Evolutionary conservation across 345 rosid species (phyloP), one percentile per base, ranked within the genome.

Genomic region (Gossypium turneri): DNA sequence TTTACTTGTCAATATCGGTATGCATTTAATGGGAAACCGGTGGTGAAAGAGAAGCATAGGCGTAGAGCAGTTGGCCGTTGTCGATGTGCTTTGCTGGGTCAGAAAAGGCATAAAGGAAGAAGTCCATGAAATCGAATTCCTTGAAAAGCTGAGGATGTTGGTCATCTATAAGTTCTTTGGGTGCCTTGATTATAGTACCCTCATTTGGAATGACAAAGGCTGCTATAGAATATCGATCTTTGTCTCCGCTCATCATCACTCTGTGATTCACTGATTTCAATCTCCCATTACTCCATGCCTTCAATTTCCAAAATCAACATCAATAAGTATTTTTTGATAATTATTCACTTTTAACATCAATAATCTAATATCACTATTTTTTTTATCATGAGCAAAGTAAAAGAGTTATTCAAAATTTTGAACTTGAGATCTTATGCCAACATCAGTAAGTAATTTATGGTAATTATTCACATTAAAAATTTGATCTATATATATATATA

Each of bases 241-340:
- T 34, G 12, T 56, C 55, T 45, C 79, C 82, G 3, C 78, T 75
- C 73, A 79, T 61, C 61, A 62, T 52, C 53, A 75, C 79, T 1
- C 67, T 63, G 9, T 75, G 79, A 2, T 55, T 65, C 12, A 16
- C 82, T 2, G 76, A 76, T 45, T 75, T 75, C 67, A 75, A 5
- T 63, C 75, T 74, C 1, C 75, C 78, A 11, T 74, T 74, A 24
- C 72, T 74, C 78, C 75, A 74, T 13, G 77, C 62, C 62, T 58
- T 10, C 17, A 20, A 2, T n/a, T 11, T 58, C 1, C 27, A 4
- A 34, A 34, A 34, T 34, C 19, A 16, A 48, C 2, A 48, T 48
- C 38, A 34, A 4, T 34, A 0, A 12, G 0, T 47, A 12, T 52
- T 16, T 52, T 52, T 4, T 16, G 0, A 7, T 50, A 50, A 50